phyloP scores from a whole-genome alignment of 164 flowering plant species.

The Brasenia schreberi region DNA sequence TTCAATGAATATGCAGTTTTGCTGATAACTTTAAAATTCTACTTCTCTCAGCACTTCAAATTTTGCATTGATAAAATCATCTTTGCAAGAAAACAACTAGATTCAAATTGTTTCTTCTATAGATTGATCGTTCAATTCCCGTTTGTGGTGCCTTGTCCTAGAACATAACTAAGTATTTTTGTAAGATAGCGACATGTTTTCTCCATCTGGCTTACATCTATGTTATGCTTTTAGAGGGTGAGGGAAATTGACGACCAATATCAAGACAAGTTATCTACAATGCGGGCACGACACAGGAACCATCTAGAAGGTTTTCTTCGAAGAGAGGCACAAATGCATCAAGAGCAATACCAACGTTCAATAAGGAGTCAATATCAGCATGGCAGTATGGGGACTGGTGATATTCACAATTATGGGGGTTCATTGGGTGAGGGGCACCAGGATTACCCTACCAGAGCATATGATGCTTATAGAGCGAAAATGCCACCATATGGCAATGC shows the following conservation, averaged over 20 bases:
- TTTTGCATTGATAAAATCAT: no score
- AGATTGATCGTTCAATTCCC: no score
- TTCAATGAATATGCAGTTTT: no score
- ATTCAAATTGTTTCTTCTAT: no score
- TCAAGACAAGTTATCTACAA: slow-evolving; percentile 33
- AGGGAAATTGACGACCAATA: slow-evolving; percentile 31
- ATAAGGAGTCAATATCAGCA: slow-evolving; percentile 13
- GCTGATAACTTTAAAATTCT: no score
- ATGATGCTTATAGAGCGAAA: slow-evolving; percentile 46
- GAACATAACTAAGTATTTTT: no score
- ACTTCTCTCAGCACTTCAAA: no score
- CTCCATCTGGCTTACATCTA: no score
- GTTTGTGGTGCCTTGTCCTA: no score
- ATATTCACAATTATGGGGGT: slow-evolving; percentile 27
- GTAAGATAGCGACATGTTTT: no score
- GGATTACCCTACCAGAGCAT: slow-evolving; percentile 23
- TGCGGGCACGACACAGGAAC: slow-evolving; percentile 35
- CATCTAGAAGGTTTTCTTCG: slow-evolving; percentile 48
- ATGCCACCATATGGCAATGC: slow-evolving; percentile 28
- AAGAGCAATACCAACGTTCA: slow-evolving; percentile 38
- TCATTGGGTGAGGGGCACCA: slow-evolving; percentile 23
- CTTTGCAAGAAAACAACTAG: no score
- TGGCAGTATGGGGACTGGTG: slow-evolving; percentile 18
- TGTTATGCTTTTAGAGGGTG: slow-evolving; percentile 27
- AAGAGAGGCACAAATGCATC: slow-evolving; percentile 31